Base-by-base conservation (phyloP, 2,329 filamentous ascomycete species). In the Arthrobotrys sphaeroides region DNA sequence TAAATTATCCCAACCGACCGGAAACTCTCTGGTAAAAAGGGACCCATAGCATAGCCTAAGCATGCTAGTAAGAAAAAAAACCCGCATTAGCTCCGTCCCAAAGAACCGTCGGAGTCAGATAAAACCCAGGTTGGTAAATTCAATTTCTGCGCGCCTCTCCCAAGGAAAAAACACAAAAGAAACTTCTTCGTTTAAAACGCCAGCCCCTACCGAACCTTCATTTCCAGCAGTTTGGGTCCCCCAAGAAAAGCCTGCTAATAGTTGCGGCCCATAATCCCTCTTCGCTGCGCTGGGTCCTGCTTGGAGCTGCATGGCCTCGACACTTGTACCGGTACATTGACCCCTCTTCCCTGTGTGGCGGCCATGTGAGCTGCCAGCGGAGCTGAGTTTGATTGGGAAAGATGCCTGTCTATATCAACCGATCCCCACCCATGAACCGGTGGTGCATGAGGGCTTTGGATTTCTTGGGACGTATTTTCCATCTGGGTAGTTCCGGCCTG, bases 291-390 rank as follows among this genome's bases (percentile, higher is more conserved):
- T 55, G 51, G 31, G 31, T 28, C 60, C 60, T 38, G 3, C n/a
- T 40, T 38, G 9, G 18, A 51, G 60, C 47, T 64, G 43, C 60
- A 49, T 64, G 28, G 43, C 38, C 26, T 60, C 55, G 55, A 38
- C 38, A 16, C 13, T 47, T 28, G 70, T 74, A 68, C 70, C 55
- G 70, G 70, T 74, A 74, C 70, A 55, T 61, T 13, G 43, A 20
- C 31, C 60, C 60, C 43, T 43, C 33, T 36, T 67, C 62, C 62
- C 70, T 74, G n/a, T 67, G 70, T 74, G 70, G 70, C 70, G 70
- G 70, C 70, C 70, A 74, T 74, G 70, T 74, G 70, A 67, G 70
- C 69, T 65, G 60, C 62, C 33, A 60, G 55, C 38, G 66, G 66
- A 70, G 66, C 55, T 62, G 66, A 70, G 66, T 70, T 62, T 70